These are phyloP conservation scores for Solanum chacoense DNA, from an alignment of 305 asterid species.

Conservation along the genomic window DNA sequence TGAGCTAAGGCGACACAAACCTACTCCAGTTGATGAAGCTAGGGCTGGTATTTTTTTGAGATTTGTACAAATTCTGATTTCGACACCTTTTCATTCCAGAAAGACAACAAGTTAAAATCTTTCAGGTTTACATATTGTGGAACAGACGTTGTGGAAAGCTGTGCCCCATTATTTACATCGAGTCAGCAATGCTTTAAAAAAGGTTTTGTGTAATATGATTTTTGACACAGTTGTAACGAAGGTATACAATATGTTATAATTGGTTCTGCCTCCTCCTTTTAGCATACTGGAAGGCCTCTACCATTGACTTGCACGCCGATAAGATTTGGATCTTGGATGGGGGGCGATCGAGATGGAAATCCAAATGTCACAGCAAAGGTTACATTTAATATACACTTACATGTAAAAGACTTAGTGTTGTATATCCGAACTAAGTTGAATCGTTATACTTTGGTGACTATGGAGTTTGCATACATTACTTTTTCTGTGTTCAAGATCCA, in stretches of 20 bases:
- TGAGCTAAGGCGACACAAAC: conserved; percentile 95
- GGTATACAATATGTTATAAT: not conserved
- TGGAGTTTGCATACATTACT: not conserved
- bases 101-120: conserved; percentile 9
- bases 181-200: conserved; percentile 84
- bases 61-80: not conserved
- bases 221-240: not conserved
- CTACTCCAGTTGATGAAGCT: conserved; percentile 99
- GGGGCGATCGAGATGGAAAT: conserved; percentile 99
- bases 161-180: conserved; percentile 94
- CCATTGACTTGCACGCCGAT: conserved; percentile 97
- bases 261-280: conserved; percentile 13
- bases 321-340: conserved; percentile 99
- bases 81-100: not conserved
- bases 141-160: conserved; percentile 97
- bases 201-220: conserved; percentile 38
- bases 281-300: conserved; percentile 93
- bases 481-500: not conserved
- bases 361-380: conserved; percentile 99
- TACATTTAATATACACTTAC: not conserved
- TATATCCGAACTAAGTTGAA: not conserved
- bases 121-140: conserved; percentile 85
- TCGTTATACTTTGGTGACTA: not conserved
- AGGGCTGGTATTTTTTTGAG: conserved; percentile 57
- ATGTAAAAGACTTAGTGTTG: not conserved